Percentiles rank a stretch among this genome's conserved stretches.
Evolutionary conservation across 208 protist species (phyloP).

Genomic region (Acanthamoeba culbertsoni): DNA sequence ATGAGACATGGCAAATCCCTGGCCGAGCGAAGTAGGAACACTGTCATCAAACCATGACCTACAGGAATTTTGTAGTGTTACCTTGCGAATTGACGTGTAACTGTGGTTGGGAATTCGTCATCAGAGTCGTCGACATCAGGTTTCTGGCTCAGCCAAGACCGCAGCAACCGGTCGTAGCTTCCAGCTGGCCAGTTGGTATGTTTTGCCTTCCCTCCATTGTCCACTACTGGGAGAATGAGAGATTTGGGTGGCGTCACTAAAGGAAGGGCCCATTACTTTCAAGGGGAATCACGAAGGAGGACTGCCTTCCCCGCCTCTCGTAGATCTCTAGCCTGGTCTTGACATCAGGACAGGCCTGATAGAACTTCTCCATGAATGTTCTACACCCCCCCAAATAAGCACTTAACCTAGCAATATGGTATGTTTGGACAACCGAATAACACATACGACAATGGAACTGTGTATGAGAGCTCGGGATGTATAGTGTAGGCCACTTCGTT

Average conservation of each 20-base stretch:
- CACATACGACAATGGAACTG: neutral
- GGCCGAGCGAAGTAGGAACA: neutral
- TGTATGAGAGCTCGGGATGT: neutral
- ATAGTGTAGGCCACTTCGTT: neutral
- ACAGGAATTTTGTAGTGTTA: too few relatives aligned
- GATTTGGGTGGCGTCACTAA: neutral
- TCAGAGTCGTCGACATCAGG: too few relatives aligned
- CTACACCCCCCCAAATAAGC: neutral
- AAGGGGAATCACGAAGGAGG: neutral
- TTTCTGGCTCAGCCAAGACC: too few relatives aligned
- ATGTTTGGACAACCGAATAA: too few relatives aligned
- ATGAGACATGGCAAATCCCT: neutral
- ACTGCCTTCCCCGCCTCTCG: neutral
- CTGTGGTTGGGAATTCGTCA: too few relatives aligned
- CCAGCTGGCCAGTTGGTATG: too few relatives aligned
- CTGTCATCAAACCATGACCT: too few relatives aligned
- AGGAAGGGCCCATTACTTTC: neutral
- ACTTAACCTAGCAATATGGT: neutral
- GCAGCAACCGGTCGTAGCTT: too few relatives aligned
- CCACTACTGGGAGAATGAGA: neutral
- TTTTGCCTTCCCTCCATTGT: too few relatives aligned
- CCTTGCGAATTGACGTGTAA: too few relatives aligned
- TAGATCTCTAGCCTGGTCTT: neutral
- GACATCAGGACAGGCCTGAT: neutral
- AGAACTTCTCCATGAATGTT: slow-evolving; percentile 9